Percentiles rank a stretch among this genome's conserved stretches.
Conservation (phyloP, 345 rosid genomes). For the Salix purpurea region DNA sequence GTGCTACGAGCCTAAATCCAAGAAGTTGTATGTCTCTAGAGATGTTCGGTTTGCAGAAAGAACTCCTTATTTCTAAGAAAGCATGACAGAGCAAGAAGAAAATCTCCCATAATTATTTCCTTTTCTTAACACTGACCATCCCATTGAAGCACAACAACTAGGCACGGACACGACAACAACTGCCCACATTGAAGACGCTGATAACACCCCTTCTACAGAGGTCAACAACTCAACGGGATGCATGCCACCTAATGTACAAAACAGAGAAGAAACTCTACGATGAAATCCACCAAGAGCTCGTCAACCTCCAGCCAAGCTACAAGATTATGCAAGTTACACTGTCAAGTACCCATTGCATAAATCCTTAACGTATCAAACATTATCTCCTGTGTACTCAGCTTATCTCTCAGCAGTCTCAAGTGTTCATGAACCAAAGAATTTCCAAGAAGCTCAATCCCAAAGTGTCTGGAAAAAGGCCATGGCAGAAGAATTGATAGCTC, state of each 20-base stretch:
- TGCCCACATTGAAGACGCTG: too few relatives aligned
- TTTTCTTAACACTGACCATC: too few relatives aligned
- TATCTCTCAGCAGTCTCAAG: background rate
- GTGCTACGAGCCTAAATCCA: background rate
- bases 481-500: background rate
- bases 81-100: too few relatives aligned
- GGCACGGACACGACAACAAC: too few relatives aligned
- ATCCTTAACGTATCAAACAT: background rate
- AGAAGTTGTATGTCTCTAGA: background rate
- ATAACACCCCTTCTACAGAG: too few relatives aligned
- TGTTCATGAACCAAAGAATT: background rate
- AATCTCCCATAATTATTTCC: accelerated
- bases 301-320: background rate
- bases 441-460: background rate
- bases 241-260: too few relatives aligned
- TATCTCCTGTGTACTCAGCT: background rate
- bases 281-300: accelerated
- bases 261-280: too few relatives aligned
- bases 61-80: too few relatives aligned
- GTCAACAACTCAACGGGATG: too few relatives aligned
- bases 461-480: background rate
- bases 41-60: too few relatives aligned
- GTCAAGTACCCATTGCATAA: background rate
- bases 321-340: background rate
- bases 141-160: too few relatives aligned